Conservation (phyloP, 2,329 filamentous ascomycete species). For the Alternaria conjuncta region DNA sequence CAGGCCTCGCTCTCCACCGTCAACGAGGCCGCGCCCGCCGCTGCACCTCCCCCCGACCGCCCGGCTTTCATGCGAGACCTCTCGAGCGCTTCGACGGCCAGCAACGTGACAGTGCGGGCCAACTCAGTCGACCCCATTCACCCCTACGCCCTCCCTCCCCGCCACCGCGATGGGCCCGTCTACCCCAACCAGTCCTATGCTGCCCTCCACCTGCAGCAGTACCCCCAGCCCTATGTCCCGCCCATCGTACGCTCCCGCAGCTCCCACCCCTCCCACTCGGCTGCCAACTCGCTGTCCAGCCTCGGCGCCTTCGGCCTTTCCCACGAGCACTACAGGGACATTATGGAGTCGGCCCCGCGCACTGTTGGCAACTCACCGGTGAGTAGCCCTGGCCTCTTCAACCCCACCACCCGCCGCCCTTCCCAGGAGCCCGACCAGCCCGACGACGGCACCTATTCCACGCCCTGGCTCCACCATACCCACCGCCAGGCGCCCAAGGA, state of each 20-base stretch:
- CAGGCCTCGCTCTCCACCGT: constrained; percentile 28
- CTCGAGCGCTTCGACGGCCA: constrained; percentile 52
- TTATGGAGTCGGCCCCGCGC: constrained; percentile 48
- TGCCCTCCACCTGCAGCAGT: constrained; percentile 56
- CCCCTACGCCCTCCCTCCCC: constrained; percentile 21
- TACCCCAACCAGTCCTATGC: constrained; percentile 60
- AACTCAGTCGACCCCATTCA: constrained; percentile 33
- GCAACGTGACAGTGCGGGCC: constrained; percentile 51
- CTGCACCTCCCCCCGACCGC: constrained; percentile 36
- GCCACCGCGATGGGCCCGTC: constrained; percentile 43
- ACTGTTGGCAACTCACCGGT: constrained; percentile 56
- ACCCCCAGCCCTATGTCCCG: constrained; percentile 45
- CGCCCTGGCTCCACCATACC: constrained; percentile 58
- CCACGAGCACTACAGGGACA: constrained; percentile 38
- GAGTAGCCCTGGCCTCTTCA: constrained; percentile 57
- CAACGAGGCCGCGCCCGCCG: constrained; percentile 13
- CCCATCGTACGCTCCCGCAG: constrained; percentile 50
- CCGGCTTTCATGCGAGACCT: constrained; percentile 50
- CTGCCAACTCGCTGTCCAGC: constrained; percentile 47
- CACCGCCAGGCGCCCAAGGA: constrained; percentile 59
- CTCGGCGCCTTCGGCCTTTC: constrained; percentile 51
- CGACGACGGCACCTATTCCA: constrained; percentile 54
- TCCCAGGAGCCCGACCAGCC: constrained; percentile 37
- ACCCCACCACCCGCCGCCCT: constrained; percentile 38
- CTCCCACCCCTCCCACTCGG: constrained; percentile 51